Conservation (phyloP, 2,329 filamentous ascomycete species). For the Lomentospora prolificans region DNA sequence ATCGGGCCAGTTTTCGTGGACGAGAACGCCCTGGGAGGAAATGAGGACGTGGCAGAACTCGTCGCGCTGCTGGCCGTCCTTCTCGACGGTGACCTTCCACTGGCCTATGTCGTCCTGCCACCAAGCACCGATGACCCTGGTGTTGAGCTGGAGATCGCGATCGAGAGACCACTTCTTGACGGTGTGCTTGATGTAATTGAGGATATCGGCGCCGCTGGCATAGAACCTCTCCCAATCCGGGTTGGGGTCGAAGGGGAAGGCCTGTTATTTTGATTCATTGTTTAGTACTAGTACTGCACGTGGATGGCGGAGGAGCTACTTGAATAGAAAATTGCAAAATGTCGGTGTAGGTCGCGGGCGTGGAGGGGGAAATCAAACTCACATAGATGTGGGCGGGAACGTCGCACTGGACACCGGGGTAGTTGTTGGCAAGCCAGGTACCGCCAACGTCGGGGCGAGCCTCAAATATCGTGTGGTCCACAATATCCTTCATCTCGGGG, state of each 20-base stretch:
- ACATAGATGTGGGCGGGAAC: constrained; percentile 58
- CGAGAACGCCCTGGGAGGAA: constrained; percentile 53
- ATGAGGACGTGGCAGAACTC: constrained; percentile 48
- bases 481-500: constrained; percentile 31
- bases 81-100: constrained; percentile 31
- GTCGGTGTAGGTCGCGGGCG: neutral
- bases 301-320: too few species aligned
- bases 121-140: constrained; percentile 21
- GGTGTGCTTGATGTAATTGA: constrained; percentile 42
- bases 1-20: constrained; percentile 49
- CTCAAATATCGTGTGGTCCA: constrained; percentile 56
- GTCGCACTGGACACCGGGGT: constrained; percentile 58
- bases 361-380: too few species aligned
- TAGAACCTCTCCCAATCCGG: constrained; percentile 61
- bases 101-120: constrained; percentile 17
- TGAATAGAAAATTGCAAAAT: too few species aligned
- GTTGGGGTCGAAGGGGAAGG: constrained; percentile 58
- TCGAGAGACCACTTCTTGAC: constrained; percentile 33
- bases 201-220: constrained; percentile 56
- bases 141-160: constrained; percentile 24
- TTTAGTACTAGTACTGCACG: too few species aligned
- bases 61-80: constrained; percentile 22
- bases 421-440: constrained; percentile 46
- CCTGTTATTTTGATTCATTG: too few species aligned
- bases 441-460: constrained; percentile 56